Conservation (phyloP, 2,329 filamentous ascomycete species). For the Aureobasidium uvarum region DNA sequence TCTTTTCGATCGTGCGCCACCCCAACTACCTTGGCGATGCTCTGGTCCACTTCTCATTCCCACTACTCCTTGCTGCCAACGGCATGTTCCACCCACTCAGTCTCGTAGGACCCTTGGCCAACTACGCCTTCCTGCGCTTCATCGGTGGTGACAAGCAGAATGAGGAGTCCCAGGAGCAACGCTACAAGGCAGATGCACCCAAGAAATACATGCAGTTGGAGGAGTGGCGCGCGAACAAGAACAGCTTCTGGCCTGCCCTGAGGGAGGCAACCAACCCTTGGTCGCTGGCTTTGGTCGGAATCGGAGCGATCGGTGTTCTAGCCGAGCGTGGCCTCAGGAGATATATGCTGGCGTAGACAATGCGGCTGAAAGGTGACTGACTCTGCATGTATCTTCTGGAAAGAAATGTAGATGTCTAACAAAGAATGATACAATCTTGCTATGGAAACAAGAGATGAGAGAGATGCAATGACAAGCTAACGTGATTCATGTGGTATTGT, state of each 20-base stretch:
- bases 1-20: conserved; percentile 62
- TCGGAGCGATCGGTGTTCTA: conserved; percentile 51
- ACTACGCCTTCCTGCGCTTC: conserved; percentile 59
- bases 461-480: conserved; percentile 1
- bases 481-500: conserved; percentile 23
- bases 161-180: conserved; percentile 52
- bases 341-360: conserved; percentile 15
- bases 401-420: background rate
- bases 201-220: conserved; percentile 55
- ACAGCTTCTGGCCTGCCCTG: conserved; percentile 59
- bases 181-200: conserved; percentile 53
- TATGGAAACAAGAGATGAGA: conserved; percentile 6
- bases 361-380: conserved; percentile 24
- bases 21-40: conserved; percentile 63
- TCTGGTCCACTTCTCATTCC: conserved; percentile 60
- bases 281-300: conserved; percentile 54
- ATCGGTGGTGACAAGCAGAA: conserved; percentile 58
- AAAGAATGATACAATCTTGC: conserved; percentile 23
- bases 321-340: conserved; percentile 46
- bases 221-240: conserved; percentile 54
- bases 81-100: conserved; percentile 56
- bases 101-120: conserved; percentile 56
- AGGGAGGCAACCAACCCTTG: conserved; percentile 56
- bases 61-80: conserved; percentile 55
- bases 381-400: background rate